Evolutionary conservation across 352 stramenopile genomes (phyloP).

Genomic region (Phytophthora ramorum): DNA sequence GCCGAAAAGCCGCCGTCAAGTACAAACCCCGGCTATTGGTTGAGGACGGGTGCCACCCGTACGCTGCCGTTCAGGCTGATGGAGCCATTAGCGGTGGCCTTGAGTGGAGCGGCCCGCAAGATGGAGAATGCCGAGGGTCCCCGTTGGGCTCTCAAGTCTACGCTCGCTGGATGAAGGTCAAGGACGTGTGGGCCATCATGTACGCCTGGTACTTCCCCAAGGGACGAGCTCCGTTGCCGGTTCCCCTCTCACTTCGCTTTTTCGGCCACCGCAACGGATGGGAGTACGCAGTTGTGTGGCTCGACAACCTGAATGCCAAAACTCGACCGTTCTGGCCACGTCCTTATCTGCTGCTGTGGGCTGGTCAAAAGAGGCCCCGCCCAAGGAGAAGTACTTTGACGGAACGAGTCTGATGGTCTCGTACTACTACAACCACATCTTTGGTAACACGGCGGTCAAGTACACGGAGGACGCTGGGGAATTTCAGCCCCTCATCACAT

Average conservation of each 20-base stretch:
- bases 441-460: conserved; percentile 22
- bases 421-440: conserved; percentile 36
- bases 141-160: conserved; percentile 33
- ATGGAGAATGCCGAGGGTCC: conserved; percentile 16
- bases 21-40: conserved; percentile 23
- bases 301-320: conserved; percentile 27
- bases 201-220: conserved; percentile 51
- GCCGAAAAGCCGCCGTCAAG: conserved; percentile 19
- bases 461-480: conserved; percentile 28
- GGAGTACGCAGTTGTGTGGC: conserved; percentile 52
- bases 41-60: conserved; percentile 23
- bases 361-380: conserved; percentile 28
- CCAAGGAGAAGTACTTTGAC: conserved; percentile 19
- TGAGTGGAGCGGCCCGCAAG: conserved; percentile 32
- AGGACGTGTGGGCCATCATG: conserved; percentile 27
- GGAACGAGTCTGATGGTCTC: conserved; percentile 34
- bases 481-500: conserved; percentile 24
- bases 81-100: conserved; percentile 40
- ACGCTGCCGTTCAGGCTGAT: conserved; percentile 35
- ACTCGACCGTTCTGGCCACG: conserved; percentile 25
- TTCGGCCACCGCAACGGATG: conserved; percentile 48
- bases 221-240: conserved; percentile 22
- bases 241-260: not conserved
- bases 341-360: conserved; percentile 31
- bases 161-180: conserved; percentile 18